Evolutionary conservation across 1,284 basidiomycete species (phyloP), one percentile per base, ranked within the genome.

Genomic region (Caloboletus inedulis): DNA sequence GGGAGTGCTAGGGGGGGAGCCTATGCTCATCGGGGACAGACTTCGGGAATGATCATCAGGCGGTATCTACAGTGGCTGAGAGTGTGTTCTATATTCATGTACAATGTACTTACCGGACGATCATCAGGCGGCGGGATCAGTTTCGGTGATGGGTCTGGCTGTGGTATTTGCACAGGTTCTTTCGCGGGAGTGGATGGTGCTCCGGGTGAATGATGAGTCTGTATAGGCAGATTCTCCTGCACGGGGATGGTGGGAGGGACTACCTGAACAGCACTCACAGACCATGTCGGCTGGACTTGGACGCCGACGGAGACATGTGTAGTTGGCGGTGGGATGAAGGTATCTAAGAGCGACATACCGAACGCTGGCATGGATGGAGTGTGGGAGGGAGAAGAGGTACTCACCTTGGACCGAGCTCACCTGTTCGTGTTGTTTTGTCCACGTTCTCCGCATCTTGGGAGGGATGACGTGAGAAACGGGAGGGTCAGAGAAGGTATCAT

Each of bases 1-100:
- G 34, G 72, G 72, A 18, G 70, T 71, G 52, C 69, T 70, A 13
- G 66, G 61, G 4, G 75, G 65, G 8, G 80, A 79, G 57, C 76
- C 77, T 43, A 83, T 71, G 49, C 82, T 82, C 79, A 82, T 81
- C 0, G 80, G 79, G 45, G 80, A 79, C 42, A 78, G 68, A 64
- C 75, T 81, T 52, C 76, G 68, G n/a, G 63, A 58, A 8, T 41
- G 66, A 51, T 62, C 65, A 44, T 57, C 54, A 43, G 44, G 46
- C 33, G 50, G 55, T 68, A 68, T 69, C 66, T 68, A 61, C 61
- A 50, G 34, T 34, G 49, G 21, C 66, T 67, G 64, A 71, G 68
- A 58, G 33, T 4, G 33, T 6, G 51, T 18, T 37, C 10, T 37
- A 43, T 31, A 31, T 47, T 27, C 12, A 47, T 48, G 37, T 51